Percentiles rank a stretch among this genome's conserved stretches.
phyloP scores from a whole-genome alignment of 2,329 filamentous ascomycete genomes.

The Colletotrichum agaves region DNA sequence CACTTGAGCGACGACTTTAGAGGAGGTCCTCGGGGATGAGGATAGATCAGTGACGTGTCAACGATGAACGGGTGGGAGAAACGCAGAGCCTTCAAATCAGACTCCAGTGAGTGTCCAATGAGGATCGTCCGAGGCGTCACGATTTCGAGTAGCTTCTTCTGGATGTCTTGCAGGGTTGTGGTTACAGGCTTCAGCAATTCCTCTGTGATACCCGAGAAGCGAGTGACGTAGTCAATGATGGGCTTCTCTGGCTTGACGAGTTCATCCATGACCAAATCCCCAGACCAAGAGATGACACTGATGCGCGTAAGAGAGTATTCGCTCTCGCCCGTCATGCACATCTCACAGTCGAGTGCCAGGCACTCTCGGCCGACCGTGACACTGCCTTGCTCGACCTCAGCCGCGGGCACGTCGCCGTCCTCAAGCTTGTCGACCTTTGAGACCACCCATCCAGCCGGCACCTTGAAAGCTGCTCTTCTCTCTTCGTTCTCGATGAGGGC shows the following conservation, averaged over 20 bases:
- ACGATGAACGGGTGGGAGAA: slow-evolving; percentile 93
- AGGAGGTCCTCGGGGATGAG: slow-evolving; percentile 88
- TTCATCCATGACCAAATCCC: slow-evolving; percentile 84
- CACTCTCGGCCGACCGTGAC: slow-evolving; percentile 84
- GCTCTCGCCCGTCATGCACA: slow-evolving; percentile 88
- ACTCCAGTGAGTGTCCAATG: slow-evolving; percentile 83
- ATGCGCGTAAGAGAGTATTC: slow-evolving; percentile 88
- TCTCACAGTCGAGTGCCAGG: slow-evolving; percentile 92
- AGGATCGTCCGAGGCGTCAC: slow-evolving; percentile 79
- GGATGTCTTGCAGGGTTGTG: slow-evolving; percentile 85
- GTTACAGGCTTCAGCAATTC: slow-evolving; percentile 85
- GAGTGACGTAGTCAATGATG: slow-evolving; percentile 94
- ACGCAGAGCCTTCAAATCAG: slow-evolving; percentile 84
- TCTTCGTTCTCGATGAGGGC: slow-evolving; percentile 72
- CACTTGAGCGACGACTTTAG: slow-evolving; percentile 92
- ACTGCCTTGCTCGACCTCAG: slow-evolving; percentile 81
- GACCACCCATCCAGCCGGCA: slow-evolving; percentile 83
- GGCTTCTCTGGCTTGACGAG: slow-evolving; percentile 89
- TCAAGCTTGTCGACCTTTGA: slow-evolving; percentile 74
- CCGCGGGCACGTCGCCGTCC: slow-evolving; percentile 75
- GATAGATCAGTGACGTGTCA: slow-evolving; percentile 90
- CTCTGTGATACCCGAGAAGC: slow-evolving; percentile 90
- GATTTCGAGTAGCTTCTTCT: slow-evolving; percentile 77
- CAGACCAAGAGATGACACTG: slow-evolving; percentile 88
- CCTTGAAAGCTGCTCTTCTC: slow-evolving; percentile 61